phyloP scores from a whole-genome alignment of 768 basidiomycete genomes.

The Trametes villosa region DNA sequence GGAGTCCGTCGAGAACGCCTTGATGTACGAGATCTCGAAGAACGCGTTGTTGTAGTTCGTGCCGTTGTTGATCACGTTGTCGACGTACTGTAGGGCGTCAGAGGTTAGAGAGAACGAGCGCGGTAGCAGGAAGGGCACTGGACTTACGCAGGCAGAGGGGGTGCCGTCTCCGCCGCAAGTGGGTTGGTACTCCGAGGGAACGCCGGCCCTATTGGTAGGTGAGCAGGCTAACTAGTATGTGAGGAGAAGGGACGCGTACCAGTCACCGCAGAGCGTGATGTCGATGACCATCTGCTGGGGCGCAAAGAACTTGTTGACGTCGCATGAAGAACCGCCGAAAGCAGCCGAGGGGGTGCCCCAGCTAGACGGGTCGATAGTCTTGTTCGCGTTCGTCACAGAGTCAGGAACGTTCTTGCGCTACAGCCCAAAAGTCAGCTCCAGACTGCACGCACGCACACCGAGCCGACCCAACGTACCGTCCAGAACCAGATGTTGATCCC shows the following conservation, averaged over 20 bases:
- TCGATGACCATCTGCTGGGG: conserved; percentile 58
- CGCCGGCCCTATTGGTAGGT: conserved; percentile 53
- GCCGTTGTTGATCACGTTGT: conserved; percentile 53
- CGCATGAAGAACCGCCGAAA: conserved; percentile 45
- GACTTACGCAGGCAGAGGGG: conserved; percentile 34
- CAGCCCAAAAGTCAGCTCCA: not conserved
- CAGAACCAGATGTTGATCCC: conserved; percentile 59
- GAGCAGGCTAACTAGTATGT: not conserved
- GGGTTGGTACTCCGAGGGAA: conserved; percentile 45
- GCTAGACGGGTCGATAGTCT: conserved; percentile 41
- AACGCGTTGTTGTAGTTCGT: conserved; percentile 53
- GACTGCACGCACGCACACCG: not conserved
- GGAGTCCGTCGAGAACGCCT: conserved; percentile 44
- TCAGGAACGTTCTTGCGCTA: conserved; percentile 46
- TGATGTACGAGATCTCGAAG: conserved; percentile 65
- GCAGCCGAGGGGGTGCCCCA: conserved; percentile 53
- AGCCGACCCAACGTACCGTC: conserved; percentile 42
- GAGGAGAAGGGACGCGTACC: conserved; percentile 33
- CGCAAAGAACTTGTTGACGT: conserved; percentile 49
- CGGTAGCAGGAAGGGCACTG: not conserved
- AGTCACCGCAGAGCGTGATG: conserved; percentile 59
- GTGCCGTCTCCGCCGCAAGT: conserved; percentile 44
- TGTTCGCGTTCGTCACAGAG: conserved; percentile 37
- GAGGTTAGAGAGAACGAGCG: not conserved
- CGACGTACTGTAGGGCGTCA: conserved; percentile 40